phyloP scores from a whole-genome alignment of 177 flowering plant genomes.

The Vitis hybrid region DNA sequence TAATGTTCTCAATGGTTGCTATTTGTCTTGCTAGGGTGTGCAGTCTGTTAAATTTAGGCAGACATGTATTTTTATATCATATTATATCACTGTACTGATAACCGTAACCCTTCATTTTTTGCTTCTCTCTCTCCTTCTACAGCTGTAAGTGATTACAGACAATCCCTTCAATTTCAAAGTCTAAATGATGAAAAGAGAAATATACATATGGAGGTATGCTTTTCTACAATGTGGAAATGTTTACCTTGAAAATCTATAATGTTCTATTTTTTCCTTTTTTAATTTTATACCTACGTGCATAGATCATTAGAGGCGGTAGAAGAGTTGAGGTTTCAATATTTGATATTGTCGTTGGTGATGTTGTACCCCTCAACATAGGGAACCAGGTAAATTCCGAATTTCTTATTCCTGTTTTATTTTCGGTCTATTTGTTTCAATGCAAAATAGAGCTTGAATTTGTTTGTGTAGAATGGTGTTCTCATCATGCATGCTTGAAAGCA shows the following conservation, averaged over 20 bases:
- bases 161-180: conserved; percentile 91
- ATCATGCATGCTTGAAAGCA: too few species aligned
- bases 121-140: conserved; percentile 16
- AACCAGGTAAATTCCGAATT: conserved; percentile 56
- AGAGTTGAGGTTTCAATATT: conserved; percentile 76
- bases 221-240: neutral
- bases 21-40: neutral
- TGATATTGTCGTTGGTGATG: conserved; percentile 95
- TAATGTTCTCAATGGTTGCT: neutral
- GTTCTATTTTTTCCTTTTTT: neutral
- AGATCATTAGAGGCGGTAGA: conserved; percentile 90
- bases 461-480: too few species aligned
- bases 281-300: neutral
- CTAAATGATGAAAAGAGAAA: conserved; percentile 90
- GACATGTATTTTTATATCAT: neutral
- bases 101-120: neutral
- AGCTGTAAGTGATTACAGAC: conserved; percentile 91
- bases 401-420: conserved; percentile 2
- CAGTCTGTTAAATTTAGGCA: neutral
- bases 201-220: conserved; percentile 73
- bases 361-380: conserved; percentile 91
- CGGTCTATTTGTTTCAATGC: too few species aligned
- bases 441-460: too few species aligned
- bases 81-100: neutral
- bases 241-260: neutral